Conservation (phyloP, 164 flowering plant species). For the Nymphaea thermarum region DNA sequence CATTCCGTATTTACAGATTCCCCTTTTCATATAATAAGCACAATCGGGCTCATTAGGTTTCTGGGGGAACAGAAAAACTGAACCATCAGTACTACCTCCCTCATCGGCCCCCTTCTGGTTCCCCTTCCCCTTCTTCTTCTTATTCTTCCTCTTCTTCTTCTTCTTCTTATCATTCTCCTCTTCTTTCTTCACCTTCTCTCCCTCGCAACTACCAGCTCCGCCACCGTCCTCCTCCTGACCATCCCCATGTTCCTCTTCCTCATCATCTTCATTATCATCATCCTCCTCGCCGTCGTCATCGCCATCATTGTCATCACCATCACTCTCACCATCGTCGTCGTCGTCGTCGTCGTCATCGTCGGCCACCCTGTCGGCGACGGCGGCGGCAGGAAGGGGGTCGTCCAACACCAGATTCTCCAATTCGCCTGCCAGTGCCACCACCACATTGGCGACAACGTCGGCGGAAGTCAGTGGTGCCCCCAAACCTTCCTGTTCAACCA, state of each 20-base stretch:
- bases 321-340: neutral
- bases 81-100: neutral
- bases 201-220: neutral
- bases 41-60: constrained; percentile 74
- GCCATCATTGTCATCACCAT: neutral
- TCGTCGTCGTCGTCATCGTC: neutral
- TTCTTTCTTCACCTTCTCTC: neutral
- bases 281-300: constrained; percentile 2
- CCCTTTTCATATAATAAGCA: constrained; percentile 47
- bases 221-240: neutral
- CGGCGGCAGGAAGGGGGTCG: too few relatives aligned
- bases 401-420: constrained; percentile 11
- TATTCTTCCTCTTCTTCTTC: neutral
- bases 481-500: neutral
- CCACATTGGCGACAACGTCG: neutral
- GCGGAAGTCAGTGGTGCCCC: neutral
- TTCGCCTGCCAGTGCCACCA: constrained; percentile 5
- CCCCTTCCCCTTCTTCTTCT: constrained; percentile 1
- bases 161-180: neutral
- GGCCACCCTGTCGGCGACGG: neutral
- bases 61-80: constrained; percentile 31
- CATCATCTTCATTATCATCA: constrained; percentile 1
- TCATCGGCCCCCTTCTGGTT: neutral
- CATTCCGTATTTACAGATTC: constrained; percentile 53
- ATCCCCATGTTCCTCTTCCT: neutral